These are phyloP conservation scores for Heritiera littoralis DNA, from an alignment of 345 rosid species.

Conservation along the genomic window DNA sequence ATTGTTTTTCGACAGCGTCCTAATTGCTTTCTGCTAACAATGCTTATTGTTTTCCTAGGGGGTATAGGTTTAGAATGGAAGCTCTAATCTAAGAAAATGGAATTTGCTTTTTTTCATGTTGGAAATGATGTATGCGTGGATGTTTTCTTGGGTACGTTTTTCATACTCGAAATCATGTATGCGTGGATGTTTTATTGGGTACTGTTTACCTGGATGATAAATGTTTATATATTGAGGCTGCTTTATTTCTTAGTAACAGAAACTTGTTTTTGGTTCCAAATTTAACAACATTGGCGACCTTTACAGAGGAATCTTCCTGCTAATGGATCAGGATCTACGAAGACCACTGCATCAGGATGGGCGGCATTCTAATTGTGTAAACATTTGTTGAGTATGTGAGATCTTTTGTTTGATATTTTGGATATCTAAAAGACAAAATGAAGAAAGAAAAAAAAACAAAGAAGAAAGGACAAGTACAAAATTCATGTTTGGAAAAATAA, in stretches of 20 bases:
- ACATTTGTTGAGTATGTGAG: constrained; percentile 24
- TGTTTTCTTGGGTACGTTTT: background rate
- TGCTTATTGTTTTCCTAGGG: background rate
- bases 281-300: constrained; percentile 7
- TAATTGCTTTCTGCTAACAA: background rate
- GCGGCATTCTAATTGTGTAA: constrained; percentile 72
- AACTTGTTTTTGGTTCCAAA: background rate
- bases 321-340: constrained; percentile 50
- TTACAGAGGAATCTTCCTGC: constrained; percentile 87
- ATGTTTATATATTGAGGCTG: background rate
- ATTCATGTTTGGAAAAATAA: constrained; percentile 24
- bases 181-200: too few relatives aligned
- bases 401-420: constrained; percentile 28
- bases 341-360: constrained; percentile 88
- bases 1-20: background rate
- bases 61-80: background rate
- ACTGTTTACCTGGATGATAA: background rate
- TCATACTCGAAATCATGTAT: too few relatives aligned
- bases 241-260: background rate
- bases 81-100: background rate
- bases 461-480: constrained; percentile 19
- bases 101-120: background rate
- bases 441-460: constrained; percentile 19
- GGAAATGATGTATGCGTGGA: background rate
- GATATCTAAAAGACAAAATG: constrained; percentile 20